Conservation (phyloP, 1,139 yeast species). For the Petasospora rhodanensis region DNA sequence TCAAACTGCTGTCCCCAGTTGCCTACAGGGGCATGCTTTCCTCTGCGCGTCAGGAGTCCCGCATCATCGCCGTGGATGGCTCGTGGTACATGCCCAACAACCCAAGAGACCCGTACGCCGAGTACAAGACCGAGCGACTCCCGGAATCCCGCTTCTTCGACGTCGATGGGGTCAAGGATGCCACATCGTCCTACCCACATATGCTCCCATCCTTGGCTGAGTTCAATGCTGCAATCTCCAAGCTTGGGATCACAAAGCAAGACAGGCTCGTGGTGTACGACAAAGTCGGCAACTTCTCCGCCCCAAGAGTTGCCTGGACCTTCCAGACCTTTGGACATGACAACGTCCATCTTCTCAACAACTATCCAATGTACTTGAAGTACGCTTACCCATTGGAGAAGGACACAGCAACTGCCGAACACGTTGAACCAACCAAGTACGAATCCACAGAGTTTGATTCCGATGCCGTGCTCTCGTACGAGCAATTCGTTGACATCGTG, state of each 20-base stretch:
- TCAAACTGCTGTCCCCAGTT: slow-evolving; percentile 22
- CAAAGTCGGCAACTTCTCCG: slow-evolving; percentile 74
- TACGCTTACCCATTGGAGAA: slow-evolving; percentile 36
- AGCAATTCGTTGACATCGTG: slow-evolving; percentile 58
- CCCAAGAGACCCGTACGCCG: slow-evolving; percentile 53
- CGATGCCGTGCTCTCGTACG: slow-evolving; percentile 54
- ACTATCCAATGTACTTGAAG: slow-evolving; percentile 49
- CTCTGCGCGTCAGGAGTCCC: slow-evolving; percentile 15
- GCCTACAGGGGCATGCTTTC: slow-evolving; percentile 21
- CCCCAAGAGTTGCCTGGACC: slow-evolving; percentile 93
- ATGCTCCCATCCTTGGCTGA: slow-evolving; percentile 68
- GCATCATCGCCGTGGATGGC: slow-evolving; percentile 73
- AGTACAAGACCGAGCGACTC: slow-evolving; percentile 55
- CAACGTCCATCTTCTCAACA: slow-evolving; percentile 63
- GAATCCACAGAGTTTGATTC: slow-evolving; percentile 35
- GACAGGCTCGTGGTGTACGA: slow-evolving; percentile 83
- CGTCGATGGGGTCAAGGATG: slow-evolving; percentile 63
- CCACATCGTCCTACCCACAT: slow-evolving; percentile 68
- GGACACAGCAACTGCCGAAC: slow-evolving; percentile 17
- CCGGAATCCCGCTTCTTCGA: slow-evolving; percentile 74
- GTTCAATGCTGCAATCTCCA: slow-evolving; percentile 50
- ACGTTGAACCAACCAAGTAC: slow-evolving; percentile 32
- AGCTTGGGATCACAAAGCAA: slow-evolving; percentile 35
- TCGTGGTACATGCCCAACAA: slow-evolving; percentile 90
- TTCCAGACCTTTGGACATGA: slow-evolving; percentile 72